A percentile compares a stretch with the other conserved stretches of the same genome.
These are phyloP conservation scores for Spathaspora girioi DNA, from an alignment of 805 yeast genomes.

Conservation along the genomic window DNA sequence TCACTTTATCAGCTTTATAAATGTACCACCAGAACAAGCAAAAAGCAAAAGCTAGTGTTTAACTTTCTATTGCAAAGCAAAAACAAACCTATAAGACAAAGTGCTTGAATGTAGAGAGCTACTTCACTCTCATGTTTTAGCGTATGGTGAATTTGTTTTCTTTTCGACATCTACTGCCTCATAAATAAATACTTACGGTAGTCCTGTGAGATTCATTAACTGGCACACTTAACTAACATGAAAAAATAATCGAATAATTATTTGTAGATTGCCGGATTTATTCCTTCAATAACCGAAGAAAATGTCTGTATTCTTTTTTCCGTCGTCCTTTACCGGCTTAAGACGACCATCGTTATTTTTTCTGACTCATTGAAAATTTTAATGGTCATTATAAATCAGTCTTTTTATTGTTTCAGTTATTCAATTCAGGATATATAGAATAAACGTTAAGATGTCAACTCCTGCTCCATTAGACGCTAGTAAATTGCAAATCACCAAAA, in stretches of 20 bases:
- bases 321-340: background rate
- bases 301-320: background rate
- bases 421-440: background rate
- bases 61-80: too few species aligned
- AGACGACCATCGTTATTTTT: background rate
- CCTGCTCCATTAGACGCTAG: conserved; percentile 35
- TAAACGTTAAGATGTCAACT: background rate
- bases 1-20: too few species aligned
- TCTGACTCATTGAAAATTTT: background rate
- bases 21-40: too few species aligned
- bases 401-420: too few species aligned
- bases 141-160: too few species aligned
- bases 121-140: too few species aligned
- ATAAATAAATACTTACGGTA: too few species aligned
- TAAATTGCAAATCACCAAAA: conserved; percentile 32
- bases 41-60: background rate
- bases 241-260: too few species aligned
- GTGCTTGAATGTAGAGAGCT: too few species aligned
- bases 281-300: background rate
- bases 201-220: too few species aligned
- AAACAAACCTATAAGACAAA: background rate
- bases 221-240: too few species aligned
- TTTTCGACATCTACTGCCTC: too few species aligned
- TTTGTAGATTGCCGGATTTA: background rate
- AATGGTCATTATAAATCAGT: background rate